Percentiles rank a stretch among this genome's conserved stretches.
Conservation (phyloP, 140 eudicot genomes). For the Senecio squalidus region DNA sequence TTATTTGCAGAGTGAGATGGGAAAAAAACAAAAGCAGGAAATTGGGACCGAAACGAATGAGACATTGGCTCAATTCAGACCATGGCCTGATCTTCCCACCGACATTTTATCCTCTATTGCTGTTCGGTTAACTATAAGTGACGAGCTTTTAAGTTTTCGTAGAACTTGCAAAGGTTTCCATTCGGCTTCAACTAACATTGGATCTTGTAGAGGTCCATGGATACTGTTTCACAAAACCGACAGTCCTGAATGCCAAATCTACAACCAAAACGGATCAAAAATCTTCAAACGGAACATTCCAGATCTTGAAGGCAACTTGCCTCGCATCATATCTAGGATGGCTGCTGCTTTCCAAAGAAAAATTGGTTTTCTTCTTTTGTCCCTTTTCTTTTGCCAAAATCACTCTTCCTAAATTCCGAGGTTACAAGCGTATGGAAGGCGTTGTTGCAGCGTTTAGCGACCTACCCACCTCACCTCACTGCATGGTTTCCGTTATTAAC, state of each 20-base stretch:
- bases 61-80: not conserved
- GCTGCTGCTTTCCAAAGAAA: slow-evolving; percentile 25
- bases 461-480: slow-evolving; percentile 12
- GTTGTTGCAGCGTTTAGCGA: slow-evolving; percentile 29
- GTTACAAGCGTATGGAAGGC: not conserved
- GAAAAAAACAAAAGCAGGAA: too few relatives aligned
- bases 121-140: not conserved
- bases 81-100: not conserved
- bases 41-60: too few relatives aligned
- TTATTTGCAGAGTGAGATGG: too few relatives aligned
- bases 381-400: slow-evolving; percentile 28
- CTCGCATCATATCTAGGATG: slow-evolving; percentile 45
- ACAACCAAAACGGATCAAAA: slow-evolving; percentile 3
- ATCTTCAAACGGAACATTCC: slow-evolving; percentile 25
- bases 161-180: not conserved
- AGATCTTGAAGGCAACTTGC: slow-evolving; percentile 23
- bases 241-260: not conserved
- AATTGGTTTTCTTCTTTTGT: slow-evolving; percentile 31
- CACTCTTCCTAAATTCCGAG: slow-evolving; percentile 29
- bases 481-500: slow-evolving; percentile 3
- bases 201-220: not conserved
- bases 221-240: not conserved
- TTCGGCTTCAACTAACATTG: not conserved
- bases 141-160: not conserved
- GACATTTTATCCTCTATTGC: not conserved